A percentile compares a stretch with the other conserved stretches of the same genome.
Conservation (phyloP, 371 early-diverging fungal species). For the Mucor racemosus region DNA sequence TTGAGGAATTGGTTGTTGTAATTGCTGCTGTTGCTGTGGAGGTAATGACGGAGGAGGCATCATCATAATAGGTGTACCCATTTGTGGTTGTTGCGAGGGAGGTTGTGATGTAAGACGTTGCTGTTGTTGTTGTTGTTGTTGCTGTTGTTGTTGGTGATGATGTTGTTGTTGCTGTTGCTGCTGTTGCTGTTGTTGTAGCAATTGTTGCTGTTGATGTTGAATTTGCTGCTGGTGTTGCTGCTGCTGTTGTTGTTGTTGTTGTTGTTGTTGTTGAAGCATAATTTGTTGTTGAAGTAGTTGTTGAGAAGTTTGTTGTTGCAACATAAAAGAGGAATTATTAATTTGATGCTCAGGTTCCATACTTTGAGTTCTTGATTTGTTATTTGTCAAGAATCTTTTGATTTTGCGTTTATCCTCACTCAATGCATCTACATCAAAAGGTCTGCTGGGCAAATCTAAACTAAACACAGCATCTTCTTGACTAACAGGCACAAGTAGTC, state of each 20-base stretch:
- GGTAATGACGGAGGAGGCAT: background rate
- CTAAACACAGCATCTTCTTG: conserved; percentile 45
- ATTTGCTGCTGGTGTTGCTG: conserved; percentile 18
- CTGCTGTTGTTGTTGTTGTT: conserved; percentile 17
- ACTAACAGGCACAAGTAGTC: conserved; percentile 35
- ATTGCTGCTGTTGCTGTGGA: conserved; percentile 4
- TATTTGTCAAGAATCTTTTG: conserved; percentile 26
- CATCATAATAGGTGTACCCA: conserved; percentile 3
- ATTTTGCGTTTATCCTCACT: conserved; percentile 38
- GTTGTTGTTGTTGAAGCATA: conserved; percentile 12
- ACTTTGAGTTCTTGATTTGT: conserved; percentile 31
- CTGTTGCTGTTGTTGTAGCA: conserved; percentile 4
- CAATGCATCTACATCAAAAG: conserved; percentile 37
- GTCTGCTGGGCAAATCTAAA: conserved; percentile 25
- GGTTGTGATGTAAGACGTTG: background rate
- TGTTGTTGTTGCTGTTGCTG: conserved; percentile 19
- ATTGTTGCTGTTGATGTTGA: conserved; percentile 10
- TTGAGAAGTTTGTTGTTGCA: background rate
- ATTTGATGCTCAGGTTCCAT: conserved; percentile 24
- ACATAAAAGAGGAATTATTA: background rate
- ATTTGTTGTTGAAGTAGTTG: conserved; percentile 5
- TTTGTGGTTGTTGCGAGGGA: background rate
- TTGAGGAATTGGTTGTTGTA: conserved; percentile 2
- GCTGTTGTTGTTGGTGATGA: conserved; percentile 6
- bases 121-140: conserved; percentile 8